Conservation (phyloP, 176 grass and related monocot genomes). For the Oryza officinalis region DNA sequence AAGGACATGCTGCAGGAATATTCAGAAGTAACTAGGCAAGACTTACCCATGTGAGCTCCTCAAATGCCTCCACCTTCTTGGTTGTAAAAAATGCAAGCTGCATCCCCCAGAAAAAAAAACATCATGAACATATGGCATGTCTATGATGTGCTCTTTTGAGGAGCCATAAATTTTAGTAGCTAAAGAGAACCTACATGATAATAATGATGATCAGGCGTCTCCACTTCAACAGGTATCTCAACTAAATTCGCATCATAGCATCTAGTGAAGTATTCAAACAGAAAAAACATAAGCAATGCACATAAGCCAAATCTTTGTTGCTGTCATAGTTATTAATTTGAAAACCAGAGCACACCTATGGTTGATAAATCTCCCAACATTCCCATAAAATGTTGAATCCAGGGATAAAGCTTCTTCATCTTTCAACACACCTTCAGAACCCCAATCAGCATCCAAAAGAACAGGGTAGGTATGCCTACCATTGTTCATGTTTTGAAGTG, state of each 20-base stretch:
- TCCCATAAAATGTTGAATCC: conserved; percentile 75
- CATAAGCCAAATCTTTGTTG: conserved; percentile 5
- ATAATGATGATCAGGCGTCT: conserved; percentile 70
- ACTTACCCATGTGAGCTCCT: conserved; percentile 92
- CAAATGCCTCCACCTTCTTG: conserved; percentile 75
- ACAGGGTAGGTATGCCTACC: conserved; percentile 48
- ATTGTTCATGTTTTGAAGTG: conserved; percentile 39
- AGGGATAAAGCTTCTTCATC: conserved; percentile 64
- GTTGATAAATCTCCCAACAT: conserved; percentile 72
- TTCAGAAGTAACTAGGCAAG: background rate
- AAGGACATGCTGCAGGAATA: background rate
- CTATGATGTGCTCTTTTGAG: conserved; percentile 3
- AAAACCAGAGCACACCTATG: conserved; percentile 51
- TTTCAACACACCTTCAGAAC: conserved; percentile 43
- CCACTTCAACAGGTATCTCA: conserved; percentile 71
- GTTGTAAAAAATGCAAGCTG: conserved; percentile 79
- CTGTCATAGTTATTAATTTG: background rate
- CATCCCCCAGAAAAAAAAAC: background rate
- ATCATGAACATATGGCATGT: conserved; percentile 9
- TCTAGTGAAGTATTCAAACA: conserved; percentile 40
- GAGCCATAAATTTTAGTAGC: background rate
- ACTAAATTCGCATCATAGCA: conserved; percentile 69
- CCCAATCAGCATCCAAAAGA: conserved; percentile 70
- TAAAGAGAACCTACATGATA: conserved; percentile 60
- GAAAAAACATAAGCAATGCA: background rate